Evolutionary conservation across 352 stramenopile genomes (phyloP).

Genomic region (Phytophthora kernoviae): DNA sequence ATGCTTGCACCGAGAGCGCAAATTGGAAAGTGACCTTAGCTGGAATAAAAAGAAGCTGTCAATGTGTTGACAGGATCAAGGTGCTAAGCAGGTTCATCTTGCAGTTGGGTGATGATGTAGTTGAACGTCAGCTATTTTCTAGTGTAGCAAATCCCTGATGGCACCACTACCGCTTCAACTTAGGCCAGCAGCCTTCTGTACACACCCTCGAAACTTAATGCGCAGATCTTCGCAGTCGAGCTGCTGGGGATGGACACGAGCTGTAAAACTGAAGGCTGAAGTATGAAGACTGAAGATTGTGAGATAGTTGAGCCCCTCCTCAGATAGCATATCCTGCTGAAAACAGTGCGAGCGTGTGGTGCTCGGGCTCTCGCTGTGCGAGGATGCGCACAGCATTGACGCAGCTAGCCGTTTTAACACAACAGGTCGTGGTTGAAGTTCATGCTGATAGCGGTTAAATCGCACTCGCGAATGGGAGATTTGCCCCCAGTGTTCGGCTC

Average conservation of each 20-base stretch:
- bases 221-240: constrained; percentile 10
- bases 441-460: constrained; percentile 7
- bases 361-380: neutral
- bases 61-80: too few relatives aligned
- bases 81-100: neutral
- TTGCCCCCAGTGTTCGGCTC: too few relatives aligned
- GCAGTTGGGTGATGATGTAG: constrained; percentile 1
- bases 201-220: constrained; percentile 1
- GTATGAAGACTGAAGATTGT: constrained; percentile 34
- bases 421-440: constrained; percentile 34
- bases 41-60: neutral
- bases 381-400: constrained; percentile 1
- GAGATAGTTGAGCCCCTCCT: constrained; percentile 11
- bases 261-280: constrained; percentile 6
- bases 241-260: constrained; percentile 4
- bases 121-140: constrained; percentile 19
- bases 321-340: constrained; percentile 15
- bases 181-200: neutral
- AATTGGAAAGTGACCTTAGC: constrained; percentile 24
- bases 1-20: constrained; percentile 9
- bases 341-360: neutral
- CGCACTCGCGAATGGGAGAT: too few relatives aligned
- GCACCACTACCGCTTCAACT: constrained; percentile 22
- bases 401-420: constrained; percentile 25
- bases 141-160: constrained; percentile 24